Evolutionary conservation across 768 basidiomycete species (phyloP).

Genomic region (Termitomyces sp.): DNA sequence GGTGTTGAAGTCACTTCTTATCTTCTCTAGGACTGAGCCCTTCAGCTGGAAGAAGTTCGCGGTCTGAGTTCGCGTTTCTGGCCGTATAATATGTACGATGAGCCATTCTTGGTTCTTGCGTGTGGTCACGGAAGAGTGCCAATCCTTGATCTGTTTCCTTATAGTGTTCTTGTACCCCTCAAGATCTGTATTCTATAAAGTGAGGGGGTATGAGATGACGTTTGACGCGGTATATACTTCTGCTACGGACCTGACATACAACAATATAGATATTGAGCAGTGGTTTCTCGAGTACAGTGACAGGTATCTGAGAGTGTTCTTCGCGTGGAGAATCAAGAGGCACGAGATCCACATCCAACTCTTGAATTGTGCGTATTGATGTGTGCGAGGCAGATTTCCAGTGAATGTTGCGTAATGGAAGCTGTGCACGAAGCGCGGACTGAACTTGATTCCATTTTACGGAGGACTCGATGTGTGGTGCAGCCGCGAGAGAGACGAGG

Average conservation of each 20-base stretch:
- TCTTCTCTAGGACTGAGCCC: constrained; percentile 82
- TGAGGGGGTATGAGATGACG: constrained; percentile 11
- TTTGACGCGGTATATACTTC: not conserved
- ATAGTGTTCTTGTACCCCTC: constrained; percentile 78
- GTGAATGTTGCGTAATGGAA: constrained; percentile 87
- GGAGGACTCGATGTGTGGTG: constrained; percentile 61
- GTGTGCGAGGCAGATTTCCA: constrained; percentile 81
- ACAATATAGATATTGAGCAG: constrained; percentile 85
- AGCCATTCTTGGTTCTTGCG: constrained; percentile 92
- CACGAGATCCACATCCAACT: constrained; percentile 75
- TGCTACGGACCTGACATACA: constrained; percentile 72
- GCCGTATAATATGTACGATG: constrained; percentile 80
- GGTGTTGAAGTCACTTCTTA: constrained; percentile 87
- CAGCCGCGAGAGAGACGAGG: constrained; percentile 66
- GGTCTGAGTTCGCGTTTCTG: constrained; percentile 56
- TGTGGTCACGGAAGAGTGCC: constrained; percentile 65
- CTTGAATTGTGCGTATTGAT: constrained; percentile 82
- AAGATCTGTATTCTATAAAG: constrained; percentile 49
- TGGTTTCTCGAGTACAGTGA: constrained; percentile 80
- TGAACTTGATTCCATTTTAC: constrained; percentile 73
- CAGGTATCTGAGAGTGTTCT: constrained; percentile 72
- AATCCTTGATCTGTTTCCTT: constrained; percentile 89
- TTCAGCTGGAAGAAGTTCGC: constrained; percentile 82
- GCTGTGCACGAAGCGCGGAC: constrained; percentile 59
- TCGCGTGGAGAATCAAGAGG: constrained; percentile 66